Evolutionary conservation across 768 basidiomycete species (phyloP), one percentile per base, ranked within the genome.

Genomic region (Leccinum variicolor): DNA sequence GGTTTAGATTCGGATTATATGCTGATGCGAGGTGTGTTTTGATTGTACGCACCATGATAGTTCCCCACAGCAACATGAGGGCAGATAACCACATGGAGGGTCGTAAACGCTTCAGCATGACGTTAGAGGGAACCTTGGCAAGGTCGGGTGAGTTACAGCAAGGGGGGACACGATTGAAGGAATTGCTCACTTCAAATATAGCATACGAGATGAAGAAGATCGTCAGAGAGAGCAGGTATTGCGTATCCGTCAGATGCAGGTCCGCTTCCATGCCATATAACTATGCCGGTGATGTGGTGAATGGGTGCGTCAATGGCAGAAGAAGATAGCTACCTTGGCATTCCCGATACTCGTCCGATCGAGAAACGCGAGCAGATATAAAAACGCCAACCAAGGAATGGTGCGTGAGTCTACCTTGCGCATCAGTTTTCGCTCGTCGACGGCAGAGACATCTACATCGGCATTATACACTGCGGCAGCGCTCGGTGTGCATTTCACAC

Each of bases 71-170:
- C 3, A 89, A 60, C 89, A 92, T 91, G 53, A 91, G 76, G 26
- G 78, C 58, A 6, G 87, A 88, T 6, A 92, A 74, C 89, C 90
- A 92, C 34, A 92, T 69, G 3, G 89, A 90, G 0, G 90, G 90
- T 1, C 88, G 79, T 31, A 90, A 76, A 33, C 87, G 82, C 67
- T 89, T 89, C 52, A 90, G 73, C 67, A 88, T 84, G 3, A 89
- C 72, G 59, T 90, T 89, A 14, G 85, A 87, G 3, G 90, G 89
- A 28, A 89, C 81, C 79, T 80, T 19, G 13, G 6, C 6, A n/a
- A 3, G 15, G 11, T 25, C 34, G 10, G 3, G 21, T 31, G 11
- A 53, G n/a, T 23, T 34, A 19, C 26, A 43, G 25, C 11, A 19
- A 15, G n/a, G 17, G 13, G 17, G 10, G 8, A 26, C 11, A 50